Conservation (phyloP, 164 flowering plant genomes). For the Chloranthus sessilifolius region DNA sequence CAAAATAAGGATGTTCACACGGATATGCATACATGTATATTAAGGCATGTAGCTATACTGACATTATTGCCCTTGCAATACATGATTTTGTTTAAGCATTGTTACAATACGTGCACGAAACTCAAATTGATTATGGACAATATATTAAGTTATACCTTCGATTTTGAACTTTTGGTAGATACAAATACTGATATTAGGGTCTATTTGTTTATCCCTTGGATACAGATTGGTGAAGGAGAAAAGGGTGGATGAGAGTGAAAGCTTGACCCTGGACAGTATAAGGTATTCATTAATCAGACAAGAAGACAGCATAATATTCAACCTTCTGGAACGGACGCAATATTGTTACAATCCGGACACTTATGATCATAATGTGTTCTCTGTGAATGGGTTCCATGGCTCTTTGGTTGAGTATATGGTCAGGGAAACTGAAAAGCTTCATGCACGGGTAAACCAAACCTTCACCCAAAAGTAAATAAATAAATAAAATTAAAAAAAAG, state of each 20-base stretch:
- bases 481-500: neutral
- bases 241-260: slow-evolving; percentile 75
- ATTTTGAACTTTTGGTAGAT: neutral
- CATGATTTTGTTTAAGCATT: no score
- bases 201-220: slow-evolving; percentile 4
- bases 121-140: no score
- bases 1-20: no score
- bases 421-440: slow-evolving; percentile 87
- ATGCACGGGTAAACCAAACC: slow-evolving; percentile 53
- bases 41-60: no score
- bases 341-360: slow-evolving; percentile 66
- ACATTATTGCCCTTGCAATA: no score
- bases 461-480: neutral
- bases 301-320: slow-evolving; percentile 90
- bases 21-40: no score
- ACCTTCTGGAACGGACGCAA: slow-evolving; percentile 87
- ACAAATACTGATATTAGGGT: slow-evolving; percentile 4
- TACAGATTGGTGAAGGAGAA: slow-evolving; percentile 34
- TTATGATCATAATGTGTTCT: slow-evolving; percentile 54
- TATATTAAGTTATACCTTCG: neutral
- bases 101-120: no score
- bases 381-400: slow-evolving; percentile 62
- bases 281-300: slow-evolving; percentile 73
- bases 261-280: slow-evolving; percentile 71
- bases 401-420: slow-evolving; percentile 81